phyloP scores from a whole-genome alignment of 1,284 basidiomycete genomes.

The Malassezia sympodialis region DNA sequence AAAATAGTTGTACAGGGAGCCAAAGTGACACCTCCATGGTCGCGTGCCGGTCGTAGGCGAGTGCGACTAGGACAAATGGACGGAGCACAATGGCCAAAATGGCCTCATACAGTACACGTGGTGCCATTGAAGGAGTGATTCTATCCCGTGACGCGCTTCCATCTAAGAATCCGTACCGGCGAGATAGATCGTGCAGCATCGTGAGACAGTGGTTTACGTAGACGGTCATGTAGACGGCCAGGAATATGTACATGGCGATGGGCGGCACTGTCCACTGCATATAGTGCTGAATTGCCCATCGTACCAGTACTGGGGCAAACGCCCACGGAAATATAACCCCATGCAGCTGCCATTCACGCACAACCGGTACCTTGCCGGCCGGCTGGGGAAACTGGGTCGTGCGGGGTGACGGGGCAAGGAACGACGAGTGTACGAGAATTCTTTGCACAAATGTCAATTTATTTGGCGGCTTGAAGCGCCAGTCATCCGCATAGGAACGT shows the following conservation, averaged over 20 bases:
- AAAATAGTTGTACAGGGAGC: constrained; percentile 28
- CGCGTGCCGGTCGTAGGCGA: constrained; percentile 28
- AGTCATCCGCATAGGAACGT: not conserved
- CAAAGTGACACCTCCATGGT: constrained; percentile 20
- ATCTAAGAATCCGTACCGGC: constrained; percentile 30
- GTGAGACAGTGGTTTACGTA: constrained; percentile 19
- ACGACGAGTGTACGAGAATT: no score
- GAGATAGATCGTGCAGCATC: constrained; percentile 14
- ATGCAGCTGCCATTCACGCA: constrained; percentile 24
- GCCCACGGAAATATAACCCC: constrained; percentile 24
- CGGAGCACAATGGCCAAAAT: constrained; percentile 25
- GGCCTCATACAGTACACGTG: constrained; percentile 22
- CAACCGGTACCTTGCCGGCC: constrained; percentile 21
- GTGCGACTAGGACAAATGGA: constrained; percentile 20
- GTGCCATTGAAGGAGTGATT: constrained; percentile 22
- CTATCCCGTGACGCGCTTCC: constrained; percentile 25
- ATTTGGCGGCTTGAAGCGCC: not conserved
- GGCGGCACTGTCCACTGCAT: constrained; percentile 25
- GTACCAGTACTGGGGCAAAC: constrained; percentile 21
- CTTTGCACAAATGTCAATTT: not conserved
- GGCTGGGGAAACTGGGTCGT: not conserved
- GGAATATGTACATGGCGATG: constrained; percentile 19
- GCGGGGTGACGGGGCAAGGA: not conserved
- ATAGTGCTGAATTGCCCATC: constrained; percentile 21
- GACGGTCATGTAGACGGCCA: constrained; percentile 16